Evolutionary conservation across 1,284 basidiomycete genomes (phyloP), one percentile per base, ranked within the genome.

Genomic region (Tylopilus orsonianus): DNA sequence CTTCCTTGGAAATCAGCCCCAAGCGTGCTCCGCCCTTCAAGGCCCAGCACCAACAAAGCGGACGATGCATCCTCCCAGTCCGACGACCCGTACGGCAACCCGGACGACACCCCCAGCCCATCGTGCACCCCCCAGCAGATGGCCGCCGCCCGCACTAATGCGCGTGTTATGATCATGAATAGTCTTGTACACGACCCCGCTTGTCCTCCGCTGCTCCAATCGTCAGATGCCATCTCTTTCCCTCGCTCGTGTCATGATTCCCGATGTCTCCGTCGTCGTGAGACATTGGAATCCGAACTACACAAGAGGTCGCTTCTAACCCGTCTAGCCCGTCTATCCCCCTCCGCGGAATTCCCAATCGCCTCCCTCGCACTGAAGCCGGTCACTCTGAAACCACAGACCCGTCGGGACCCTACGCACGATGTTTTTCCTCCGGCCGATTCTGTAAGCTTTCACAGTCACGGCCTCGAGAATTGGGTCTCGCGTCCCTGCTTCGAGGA

Each of bases 401-500:
- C 27, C 5, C 42, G 34, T 30, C 54, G 12, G 24, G 44, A 45
- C 22, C 43, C 53, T 29, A 42, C 51, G 68, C 77, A 78, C 41
- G 68, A 72, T 23, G 71, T 72, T 20, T 73, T 79, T 62, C 71
- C 43, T 14, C 65, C 71, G 33, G 58, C 69, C 13, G 68, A 66
- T 30, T 68, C 66, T 16, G 60, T 81, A 24, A 68, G 69, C 20
- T 52, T 64, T 19, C 71, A 66, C 41, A 86, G 83, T 57, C 71
- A 70, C 14, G 83, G 85, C 42, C 68, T 90, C 36, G 75, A 73
- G 45, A 75, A 68, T 19, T 91, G 89, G 89, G 74, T 80, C 51
- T 68, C 71, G 27, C 80, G 88, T 5, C 82, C 85, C 16, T 85
- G 83, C 60, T 90, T 88, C 61, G 88, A 91, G 61, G 85, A 90